Conservation (phyloP, 176 grass and related monocot genomes). For the Carex cristatella region DNA sequence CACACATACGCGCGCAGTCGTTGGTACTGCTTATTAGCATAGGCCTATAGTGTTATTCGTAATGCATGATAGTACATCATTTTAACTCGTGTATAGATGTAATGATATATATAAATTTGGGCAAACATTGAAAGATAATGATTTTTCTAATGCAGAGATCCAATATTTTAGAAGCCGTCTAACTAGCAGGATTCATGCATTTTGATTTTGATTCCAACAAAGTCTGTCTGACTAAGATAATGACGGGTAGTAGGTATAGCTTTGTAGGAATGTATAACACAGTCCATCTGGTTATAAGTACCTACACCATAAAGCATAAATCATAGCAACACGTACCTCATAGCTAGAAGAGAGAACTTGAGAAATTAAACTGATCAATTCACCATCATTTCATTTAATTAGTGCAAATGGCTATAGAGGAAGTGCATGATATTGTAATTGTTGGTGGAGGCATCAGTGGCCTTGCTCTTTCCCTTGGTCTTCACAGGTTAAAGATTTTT, state of each 20-base stretch:
- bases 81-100: too few relatives aligned
- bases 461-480: conserved; percentile 38
- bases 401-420: conserved; percentile 1
- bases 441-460: conserved; percentile 45
- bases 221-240: neutral
- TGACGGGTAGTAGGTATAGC: neutral
- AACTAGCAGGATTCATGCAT: neutral
- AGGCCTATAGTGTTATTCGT: too few relatives aligned
- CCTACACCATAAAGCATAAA: neutral
- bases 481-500: conserved; percentile 24
- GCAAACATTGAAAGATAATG: too few relatives aligned
- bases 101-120: too few relatives aligned
- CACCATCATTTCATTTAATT: neutral
- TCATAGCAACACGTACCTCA: neutral
- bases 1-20: too few relatives aligned
- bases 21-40: too few relatives aligned
- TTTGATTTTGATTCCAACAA: neutral
- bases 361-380: neutral
- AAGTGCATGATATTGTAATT: conserved; percentile 36
- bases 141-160: too few relatives aligned
- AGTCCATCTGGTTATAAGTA: neutral
- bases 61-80: too few relatives aligned
- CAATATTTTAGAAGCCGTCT: too few relatives aligned
- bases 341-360: neutral
- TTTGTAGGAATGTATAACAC: neutral